Conservation (phyloP, 768 basidiomycete genomes). For the Mycena crocata region DNA sequence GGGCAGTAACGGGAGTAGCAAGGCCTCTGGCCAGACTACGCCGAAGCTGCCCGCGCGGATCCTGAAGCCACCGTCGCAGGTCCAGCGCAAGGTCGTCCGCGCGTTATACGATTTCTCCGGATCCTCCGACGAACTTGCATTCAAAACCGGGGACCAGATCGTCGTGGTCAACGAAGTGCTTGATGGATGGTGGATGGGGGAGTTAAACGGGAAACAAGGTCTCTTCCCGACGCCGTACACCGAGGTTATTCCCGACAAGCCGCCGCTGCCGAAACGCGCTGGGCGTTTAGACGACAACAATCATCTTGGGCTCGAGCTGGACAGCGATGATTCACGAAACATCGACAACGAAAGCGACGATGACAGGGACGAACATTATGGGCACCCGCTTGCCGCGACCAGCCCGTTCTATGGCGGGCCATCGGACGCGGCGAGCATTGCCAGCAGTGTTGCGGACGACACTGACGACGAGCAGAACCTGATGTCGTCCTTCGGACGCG, state of each 20-base stretch:
- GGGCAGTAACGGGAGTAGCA: slow-evolving; percentile 43
- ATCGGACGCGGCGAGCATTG: slow-evolving; percentile 56
- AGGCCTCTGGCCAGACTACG: slow-evolving; percentile 51
- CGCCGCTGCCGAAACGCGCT: slow-evolving; percentile 41
- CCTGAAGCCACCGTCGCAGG: slow-evolving; percentile 61
- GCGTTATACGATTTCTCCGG: slow-evolving; percentile 83
- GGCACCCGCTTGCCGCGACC: slow-evolving; percentile 59
- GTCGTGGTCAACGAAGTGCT: slow-evolving; percentile 82
- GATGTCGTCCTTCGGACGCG: slow-evolving; percentile 35
- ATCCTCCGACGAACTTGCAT: slow-evolving; percentile 81
- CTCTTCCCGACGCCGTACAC: slow-evolving; percentile 87
- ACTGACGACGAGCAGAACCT: slow-evolving; percentile 53
- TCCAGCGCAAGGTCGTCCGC: slow-evolving; percentile 67
- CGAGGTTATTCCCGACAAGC: slow-evolving; percentile 57
- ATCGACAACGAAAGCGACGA: slow-evolving; percentile 42
- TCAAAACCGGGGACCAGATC: slow-evolving; percentile 82
- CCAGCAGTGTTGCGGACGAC: slow-evolving; percentile 55
- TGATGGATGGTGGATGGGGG: slow-evolving; percentile 94
- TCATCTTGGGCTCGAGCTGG: slow-evolving; percentile 33
- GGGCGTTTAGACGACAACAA: slow-evolving; percentile 27
- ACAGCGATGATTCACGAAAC: slow-evolving; percentile 35
- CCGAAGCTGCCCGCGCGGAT: slow-evolving; percentile 55
- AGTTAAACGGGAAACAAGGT: slow-evolving; percentile 75
- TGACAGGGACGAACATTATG: slow-evolving; percentile 54
- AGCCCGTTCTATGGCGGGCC: slow-evolving; percentile 60